Evolutionary conservation across 169 alveolate species (phyloP).

Genomic region (Eimeria praecox): DNA sequence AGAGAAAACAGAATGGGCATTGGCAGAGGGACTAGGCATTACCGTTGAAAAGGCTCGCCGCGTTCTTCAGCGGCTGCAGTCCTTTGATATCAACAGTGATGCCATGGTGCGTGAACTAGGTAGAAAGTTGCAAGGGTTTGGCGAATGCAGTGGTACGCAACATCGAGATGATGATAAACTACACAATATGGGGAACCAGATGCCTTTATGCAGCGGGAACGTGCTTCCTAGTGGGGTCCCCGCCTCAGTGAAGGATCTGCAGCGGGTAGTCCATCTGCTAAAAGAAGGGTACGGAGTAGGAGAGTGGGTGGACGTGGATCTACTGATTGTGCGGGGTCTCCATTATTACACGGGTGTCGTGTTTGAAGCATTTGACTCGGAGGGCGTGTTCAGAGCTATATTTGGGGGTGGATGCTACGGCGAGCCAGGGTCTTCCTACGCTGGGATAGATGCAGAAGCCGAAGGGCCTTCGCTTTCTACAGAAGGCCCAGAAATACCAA

Average conservation of each 20-base stretch:
- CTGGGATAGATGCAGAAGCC: neutral
- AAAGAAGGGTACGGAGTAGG: conserved; percentile 43
- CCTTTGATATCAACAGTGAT: conserved; percentile 39
- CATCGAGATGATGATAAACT: neutral
- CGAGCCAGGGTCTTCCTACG: neutral
- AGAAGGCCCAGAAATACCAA: neutral
- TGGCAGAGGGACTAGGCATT: conserved; percentile 26
- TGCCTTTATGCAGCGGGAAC: neutral
- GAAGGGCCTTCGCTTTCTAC: neutral
- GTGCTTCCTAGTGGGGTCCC: neutral
- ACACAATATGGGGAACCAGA: neutral
- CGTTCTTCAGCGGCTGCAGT: conserved; percentile 28
- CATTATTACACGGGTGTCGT: conserved; percentile 85
- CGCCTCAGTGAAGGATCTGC: conserved; percentile 25
- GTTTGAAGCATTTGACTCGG: conserved; percentile 85
- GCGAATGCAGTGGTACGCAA: neutral
- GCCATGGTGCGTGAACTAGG: conserved; percentile 40
- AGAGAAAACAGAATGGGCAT: conserved; percentile 37
- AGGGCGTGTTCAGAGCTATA: conserved; percentile 82
- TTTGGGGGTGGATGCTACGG: conserved; percentile 77
- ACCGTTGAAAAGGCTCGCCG: conserved; percentile 1
- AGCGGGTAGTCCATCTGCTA: conserved; percentile 19
- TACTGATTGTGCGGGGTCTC: conserved; percentile 85
- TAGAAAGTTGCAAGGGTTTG: neutral
- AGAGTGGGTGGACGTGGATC: conserved; percentile 75